Evolutionary conservation across 1,284 basidiomycete genomes (phyloP).

Genomic region (Puccinia coronata): DNA sequence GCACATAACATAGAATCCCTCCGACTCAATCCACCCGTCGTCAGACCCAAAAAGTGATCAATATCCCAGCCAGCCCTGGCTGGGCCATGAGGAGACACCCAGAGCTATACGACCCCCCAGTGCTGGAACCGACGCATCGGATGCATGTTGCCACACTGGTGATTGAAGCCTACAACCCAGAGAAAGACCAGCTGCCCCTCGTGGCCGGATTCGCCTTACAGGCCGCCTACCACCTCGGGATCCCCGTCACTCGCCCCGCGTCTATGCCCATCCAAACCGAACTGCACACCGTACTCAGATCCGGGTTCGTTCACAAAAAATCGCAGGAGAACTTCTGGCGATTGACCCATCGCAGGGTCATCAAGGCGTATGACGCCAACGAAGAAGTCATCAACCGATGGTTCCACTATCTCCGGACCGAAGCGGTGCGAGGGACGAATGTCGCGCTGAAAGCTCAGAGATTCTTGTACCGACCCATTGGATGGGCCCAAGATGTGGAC

Average conservation of each 20-base stretch:
- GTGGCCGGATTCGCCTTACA: conserved; percentile 82
- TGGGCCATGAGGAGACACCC: conserved; percentile 38
- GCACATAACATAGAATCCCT: not conserved
- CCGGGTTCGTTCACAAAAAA: conserved; percentile 92
- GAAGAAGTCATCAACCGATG: conserved; percentile 76
- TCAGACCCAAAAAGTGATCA: not conserved
- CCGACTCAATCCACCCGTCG: not conserved
- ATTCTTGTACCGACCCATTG: conserved; percentile 31
- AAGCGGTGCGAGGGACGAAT: conserved; percentile 60
- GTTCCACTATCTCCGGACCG: conserved; percentile 75
- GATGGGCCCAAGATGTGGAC: conserved; percentile 35
- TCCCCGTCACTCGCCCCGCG: conserved; percentile 73
- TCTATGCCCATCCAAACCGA: conserved; percentile 74
- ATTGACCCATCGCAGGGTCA: conserved; percentile 74
- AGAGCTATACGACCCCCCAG: conserved; percentile 47
- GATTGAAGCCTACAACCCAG: conserved; percentile 73
- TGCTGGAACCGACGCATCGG: conserved; percentile 64
- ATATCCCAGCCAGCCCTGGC: conserved; percentile 24
- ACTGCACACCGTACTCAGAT: conserved; percentile 82
- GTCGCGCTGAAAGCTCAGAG: conserved; percentile 37
- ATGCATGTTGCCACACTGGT: conserved; percentile 82
- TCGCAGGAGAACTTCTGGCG: conserved; percentile 93
- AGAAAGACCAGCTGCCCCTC: conserved; percentile 68
- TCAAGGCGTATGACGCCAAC: conserved; percentile 90
- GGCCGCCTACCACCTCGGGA: conserved; percentile 77